These are phyloP conservation scores for Aspergillus pseudoglaucus DNA, from an alignment of 2,329 filamentous ascomycete species.

Conservation along the genomic window DNA sequence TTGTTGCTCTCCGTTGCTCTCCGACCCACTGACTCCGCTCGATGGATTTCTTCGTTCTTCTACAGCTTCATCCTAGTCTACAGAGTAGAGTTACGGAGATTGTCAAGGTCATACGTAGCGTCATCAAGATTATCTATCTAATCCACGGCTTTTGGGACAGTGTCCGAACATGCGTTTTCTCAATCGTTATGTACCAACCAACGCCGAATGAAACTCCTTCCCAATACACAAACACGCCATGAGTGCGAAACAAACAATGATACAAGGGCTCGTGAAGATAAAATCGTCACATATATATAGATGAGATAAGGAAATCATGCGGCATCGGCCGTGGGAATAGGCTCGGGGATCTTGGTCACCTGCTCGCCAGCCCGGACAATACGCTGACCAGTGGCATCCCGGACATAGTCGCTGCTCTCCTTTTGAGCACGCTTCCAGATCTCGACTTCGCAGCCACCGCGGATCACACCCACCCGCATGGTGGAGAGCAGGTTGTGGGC, in stretches of 20 bases:
- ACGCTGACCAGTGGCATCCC: constrained; percentile 71
- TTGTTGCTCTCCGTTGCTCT: too few species aligned
- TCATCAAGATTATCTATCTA: too few species aligned
- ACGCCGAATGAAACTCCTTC: background rate
- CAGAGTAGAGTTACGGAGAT: too few species aligned
- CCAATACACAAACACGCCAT: constrained; percentile 2
- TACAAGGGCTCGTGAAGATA: constrained; percentile 1
- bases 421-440: constrained; percentile 85
- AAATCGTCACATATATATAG: background rate
- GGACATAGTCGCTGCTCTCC: constrained; percentile 70
- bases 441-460: constrained; percentile 81
- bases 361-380: constrained; percentile 82
- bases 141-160: too few species aligned
- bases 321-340: constrained; percentile 75
- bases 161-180: too few species aligned
- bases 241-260: constrained; percentile 3
- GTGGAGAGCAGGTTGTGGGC: constrained; percentile 83
- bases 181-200: too few species aligned
- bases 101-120: too few species aligned
- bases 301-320: constrained; percentile 41
- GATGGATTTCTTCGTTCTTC: too few species aligned
- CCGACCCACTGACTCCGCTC: too few species aligned
- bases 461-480: constrained; percentile 81
- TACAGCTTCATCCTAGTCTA: too few species aligned
- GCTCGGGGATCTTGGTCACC: constrained; percentile 74